Evolutionary conservation across 805 yeast species (phyloP).

Genomic region (Monosporozyma unispora): DNA sequence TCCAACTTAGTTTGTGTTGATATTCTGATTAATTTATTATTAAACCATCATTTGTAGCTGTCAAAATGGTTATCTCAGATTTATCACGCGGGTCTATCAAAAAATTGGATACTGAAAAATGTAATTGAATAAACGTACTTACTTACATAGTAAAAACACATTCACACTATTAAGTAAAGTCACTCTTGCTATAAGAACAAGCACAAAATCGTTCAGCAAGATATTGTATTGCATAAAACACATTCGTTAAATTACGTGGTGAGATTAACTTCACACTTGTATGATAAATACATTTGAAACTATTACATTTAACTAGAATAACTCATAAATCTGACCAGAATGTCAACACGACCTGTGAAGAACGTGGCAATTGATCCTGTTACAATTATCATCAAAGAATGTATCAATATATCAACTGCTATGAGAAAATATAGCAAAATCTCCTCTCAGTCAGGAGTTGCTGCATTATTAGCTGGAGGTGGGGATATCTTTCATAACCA

Average conservation of each 20-base stretch:
- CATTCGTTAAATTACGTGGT: not conserved
- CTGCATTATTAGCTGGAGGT: constrained; percentile 70
- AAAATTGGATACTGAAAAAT: not conserved
- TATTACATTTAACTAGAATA: not conserved
- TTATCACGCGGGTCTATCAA: not conserved
- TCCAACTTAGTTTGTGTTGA: no score
- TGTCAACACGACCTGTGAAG: not conserved
- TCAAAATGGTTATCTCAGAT: not conserved
- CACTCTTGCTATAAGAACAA: not conserved
- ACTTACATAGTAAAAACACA: not conserved
- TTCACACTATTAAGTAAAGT: not conserved
- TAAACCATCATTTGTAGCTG: no score
- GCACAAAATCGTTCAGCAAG: not conserved
- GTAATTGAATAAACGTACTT: not conserved
- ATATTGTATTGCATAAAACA: not conserved
- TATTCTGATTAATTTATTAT: no score
- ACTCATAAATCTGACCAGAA: not conserved
- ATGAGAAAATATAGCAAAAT: constrained; percentile 81
- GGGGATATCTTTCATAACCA: constrained; percentile 41
- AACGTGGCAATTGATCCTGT: constrained; percentile 55
- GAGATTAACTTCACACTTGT: not conserved
- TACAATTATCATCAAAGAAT: constrained; percentile 79
- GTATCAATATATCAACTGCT: constrained; percentile 75
- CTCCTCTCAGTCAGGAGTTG: constrained; percentile 58
- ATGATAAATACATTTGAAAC: not conserved